Percentiles rank a stretch among this genome's conserved stretches.
These are phyloP conservation scores for Amanita rimosa DNA, from an alignment of 768 basidiomycete genomes.

Conservation along the genomic window DNA sequence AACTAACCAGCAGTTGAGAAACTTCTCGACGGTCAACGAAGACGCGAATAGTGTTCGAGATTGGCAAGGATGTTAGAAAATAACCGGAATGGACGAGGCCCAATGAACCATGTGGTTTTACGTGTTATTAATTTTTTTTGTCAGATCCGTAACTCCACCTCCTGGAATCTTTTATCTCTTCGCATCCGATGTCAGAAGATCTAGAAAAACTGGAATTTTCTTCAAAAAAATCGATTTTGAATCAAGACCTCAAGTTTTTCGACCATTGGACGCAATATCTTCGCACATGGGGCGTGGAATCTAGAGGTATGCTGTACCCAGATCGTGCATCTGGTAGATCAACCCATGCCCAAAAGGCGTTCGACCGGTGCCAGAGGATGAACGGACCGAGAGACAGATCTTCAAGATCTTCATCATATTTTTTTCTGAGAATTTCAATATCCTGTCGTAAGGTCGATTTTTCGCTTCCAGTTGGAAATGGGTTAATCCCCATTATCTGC, in stretches of 20 bases:
- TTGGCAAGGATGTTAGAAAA: too few relatives aligned
- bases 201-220: background rate
- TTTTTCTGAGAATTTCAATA: constrained; percentile 65
- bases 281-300: constrained; percentile 17
- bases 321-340: background rate
- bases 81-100: too few relatives aligned
- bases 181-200: background rate
- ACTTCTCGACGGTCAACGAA: too few relatives aligned
- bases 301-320: constrained; percentile 16
- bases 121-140: too few relatives aligned
- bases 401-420: constrained; percentile 70
- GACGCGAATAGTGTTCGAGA: too few relatives aligned
- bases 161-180: background rate
- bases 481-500: background rate
- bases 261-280: constrained; percentile 1
- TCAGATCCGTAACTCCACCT: background rate
- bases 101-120: too few relatives aligned
- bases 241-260: background rate
- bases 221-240: background rate
- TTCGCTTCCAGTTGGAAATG: background rate
- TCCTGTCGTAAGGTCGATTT: constrained; percentile 34
- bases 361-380: constrained; percentile 41
- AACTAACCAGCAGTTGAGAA: too few relatives aligned
- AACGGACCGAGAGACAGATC: constrained; percentile 48
- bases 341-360: constrained; percentile 25